These are phyloP conservation scores for Hortaea sp. DNA, from an alignment of 2,329 filamentous ascomycete species.

Conservation along the genomic window DNA sequence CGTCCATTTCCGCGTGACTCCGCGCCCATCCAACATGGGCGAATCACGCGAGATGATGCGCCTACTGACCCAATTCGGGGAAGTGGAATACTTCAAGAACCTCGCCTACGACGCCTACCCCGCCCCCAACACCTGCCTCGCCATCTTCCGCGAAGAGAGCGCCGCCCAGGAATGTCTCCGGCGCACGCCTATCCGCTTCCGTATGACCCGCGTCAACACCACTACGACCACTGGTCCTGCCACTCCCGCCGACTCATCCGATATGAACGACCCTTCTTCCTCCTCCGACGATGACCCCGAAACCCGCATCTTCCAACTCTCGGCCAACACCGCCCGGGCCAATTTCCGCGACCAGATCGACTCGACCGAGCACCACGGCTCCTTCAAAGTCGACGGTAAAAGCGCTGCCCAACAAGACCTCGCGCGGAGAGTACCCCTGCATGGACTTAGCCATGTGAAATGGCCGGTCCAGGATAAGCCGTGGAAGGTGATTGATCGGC, in stretches of 20 bases:
- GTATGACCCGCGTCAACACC: slow-evolving; percentile 24
- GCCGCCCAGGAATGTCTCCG: slow-evolving; percentile 33
- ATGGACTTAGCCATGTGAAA: slow-evolving; percentile 32
- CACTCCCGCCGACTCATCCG: not conserved
- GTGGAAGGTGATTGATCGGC: slow-evolving; percentile 17
- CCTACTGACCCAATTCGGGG: slow-evolving; percentile 39
- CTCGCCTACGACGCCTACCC: slow-evolving; percentile 37
- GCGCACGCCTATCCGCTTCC: slow-evolving; percentile 37
- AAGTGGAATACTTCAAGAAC: slow-evolving; percentile 38
- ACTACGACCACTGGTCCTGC: not conserved
- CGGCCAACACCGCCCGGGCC: slow-evolving; percentile 27
- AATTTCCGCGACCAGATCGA: slow-evolving; percentile 34
- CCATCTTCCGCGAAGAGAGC: slow-evolving; percentile 34
- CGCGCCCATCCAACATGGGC: slow-evolving; percentile 37
- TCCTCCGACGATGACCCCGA: not conserved
- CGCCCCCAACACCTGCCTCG: slow-evolving; percentile 33
- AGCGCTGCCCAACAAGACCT: slow-evolving; percentile 27
- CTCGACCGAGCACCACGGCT: slow-evolving; percentile 21
- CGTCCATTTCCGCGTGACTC: slow-evolving; percentile 38
- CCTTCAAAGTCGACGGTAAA: slow-evolving; percentile 19
- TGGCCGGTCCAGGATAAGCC: slow-evolving; percentile 28
- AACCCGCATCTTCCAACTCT: slow-evolving; percentile 30
- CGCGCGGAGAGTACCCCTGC: slow-evolving; percentile 28
- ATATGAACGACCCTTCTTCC: not conserved
- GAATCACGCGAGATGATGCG: slow-evolving; percentile 41